Percentiles rank a stretch among this genome's conserved stretches.
These are phyloP conservation scores for Pseudotsuga menziesii DNA, from an alignment of 75 land plant genomes.

Conservation along the genomic window DNA sequence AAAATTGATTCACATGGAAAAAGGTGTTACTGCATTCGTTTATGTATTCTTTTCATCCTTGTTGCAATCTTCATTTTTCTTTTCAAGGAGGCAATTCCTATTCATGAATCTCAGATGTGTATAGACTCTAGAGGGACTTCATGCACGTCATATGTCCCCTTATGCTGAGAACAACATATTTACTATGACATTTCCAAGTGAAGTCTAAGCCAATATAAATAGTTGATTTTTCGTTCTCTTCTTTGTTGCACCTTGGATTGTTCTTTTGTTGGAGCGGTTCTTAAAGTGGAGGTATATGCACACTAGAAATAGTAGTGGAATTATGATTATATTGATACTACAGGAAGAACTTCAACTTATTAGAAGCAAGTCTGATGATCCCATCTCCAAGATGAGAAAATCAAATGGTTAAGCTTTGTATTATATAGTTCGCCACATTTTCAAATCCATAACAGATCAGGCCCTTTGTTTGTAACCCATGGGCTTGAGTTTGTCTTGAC, in stretches of 20 bases:
- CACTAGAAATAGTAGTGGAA: too few species aligned
- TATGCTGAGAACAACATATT: constrained; percentile 6
- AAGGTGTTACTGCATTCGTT: constrained; percentile 3
- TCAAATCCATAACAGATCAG: too few species aligned
- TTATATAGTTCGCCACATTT: too few species aligned
- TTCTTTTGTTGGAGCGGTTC: background rate
- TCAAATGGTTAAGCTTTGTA: background rate
- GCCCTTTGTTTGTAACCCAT: too few species aligned
- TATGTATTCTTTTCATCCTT: constrained; percentile 6
- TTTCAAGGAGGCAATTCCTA: constrained; percentile 8
- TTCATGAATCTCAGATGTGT: constrained; percentile 9
- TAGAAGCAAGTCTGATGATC: too few species aligned
- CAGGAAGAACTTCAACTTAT: too few species aligned
- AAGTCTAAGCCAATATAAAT: constrained; percentile 7
- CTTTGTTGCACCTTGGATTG: background rate
- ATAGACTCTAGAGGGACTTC: background rate
- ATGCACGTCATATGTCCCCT: background rate
- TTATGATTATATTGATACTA: too few species aligned
- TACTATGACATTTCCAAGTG: constrained; percentile 9
- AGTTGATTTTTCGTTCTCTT: background rate
- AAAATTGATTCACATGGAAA: background rate
- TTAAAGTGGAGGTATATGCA: too few species aligned
- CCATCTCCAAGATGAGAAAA: background rate
- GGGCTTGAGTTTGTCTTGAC: too few species aligned
- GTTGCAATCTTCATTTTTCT: constrained; percentile 10